A percentile compares a stretch with the other conserved stretches of the same genome.
Evolutionary conservation across 345 rosid species (phyloP).

Genomic region (Aegle marmelos): DNA sequence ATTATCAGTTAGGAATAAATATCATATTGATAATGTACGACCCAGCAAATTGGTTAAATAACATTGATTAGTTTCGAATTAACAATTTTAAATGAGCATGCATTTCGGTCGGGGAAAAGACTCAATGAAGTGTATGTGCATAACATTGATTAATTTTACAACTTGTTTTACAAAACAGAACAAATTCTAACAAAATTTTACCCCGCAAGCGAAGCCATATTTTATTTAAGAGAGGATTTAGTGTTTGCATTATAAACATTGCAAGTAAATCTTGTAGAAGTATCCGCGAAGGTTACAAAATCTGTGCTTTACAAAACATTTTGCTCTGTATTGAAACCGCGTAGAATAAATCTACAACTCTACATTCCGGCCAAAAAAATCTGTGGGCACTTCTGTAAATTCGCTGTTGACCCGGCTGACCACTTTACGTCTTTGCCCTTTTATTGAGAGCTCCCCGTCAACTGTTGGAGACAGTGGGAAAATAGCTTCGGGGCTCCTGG

Average conservation of each 20-base stretch:
- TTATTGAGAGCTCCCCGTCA: background rate
- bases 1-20: background rate
- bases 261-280: background rate
- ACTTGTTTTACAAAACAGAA: no score
- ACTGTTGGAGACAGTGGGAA: background rate
- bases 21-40: background rate
- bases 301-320: no score
- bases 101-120: no score
- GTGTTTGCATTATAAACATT: background rate
- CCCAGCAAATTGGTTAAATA: no score
- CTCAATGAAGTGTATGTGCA: no score
- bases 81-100: no score
- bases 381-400: constrained; percentile 5
- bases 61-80: no score
- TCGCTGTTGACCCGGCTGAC: background rate
- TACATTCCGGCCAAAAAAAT: background rate
- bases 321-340: background rate
- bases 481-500: background rate
- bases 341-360: background rate
- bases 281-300: background rate
- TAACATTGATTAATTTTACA: background rate
- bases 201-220: background rate
- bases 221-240: background rate
- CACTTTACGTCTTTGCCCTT: background rate
- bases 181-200: background rate